Conservation (phyloP, 139 green algal genomes). For the Volvox africanus region DNA sequence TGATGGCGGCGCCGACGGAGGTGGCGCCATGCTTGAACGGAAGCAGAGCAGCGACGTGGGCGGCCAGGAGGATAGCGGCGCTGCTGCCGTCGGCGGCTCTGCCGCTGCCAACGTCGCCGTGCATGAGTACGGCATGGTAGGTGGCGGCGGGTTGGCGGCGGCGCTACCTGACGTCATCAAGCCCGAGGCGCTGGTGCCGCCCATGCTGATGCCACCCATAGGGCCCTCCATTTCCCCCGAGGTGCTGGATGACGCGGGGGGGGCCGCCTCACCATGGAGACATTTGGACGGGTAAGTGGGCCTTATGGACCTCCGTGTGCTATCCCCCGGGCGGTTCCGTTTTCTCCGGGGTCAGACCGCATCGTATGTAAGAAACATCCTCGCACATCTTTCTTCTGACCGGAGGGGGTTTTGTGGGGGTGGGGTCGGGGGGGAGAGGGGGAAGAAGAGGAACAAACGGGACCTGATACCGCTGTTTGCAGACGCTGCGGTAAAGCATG, state of each 20-base stretch:
- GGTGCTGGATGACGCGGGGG: background rate
- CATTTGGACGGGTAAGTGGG: no score
- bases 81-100: background rate
- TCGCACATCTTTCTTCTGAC: no score
- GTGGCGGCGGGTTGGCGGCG: background rate
- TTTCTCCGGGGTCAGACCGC: no score
- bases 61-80: background rate
- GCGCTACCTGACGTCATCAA: background rate
- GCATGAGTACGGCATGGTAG: background rate
- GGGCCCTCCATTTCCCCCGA: background rate
- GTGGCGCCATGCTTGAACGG: background rate
- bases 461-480: no score
- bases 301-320: no score
- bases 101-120: background rate
- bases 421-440: no score
- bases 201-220: background rate
- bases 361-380: no score
- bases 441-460: no score
- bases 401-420: no score
- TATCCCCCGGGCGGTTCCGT: no score
- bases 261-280: no score
- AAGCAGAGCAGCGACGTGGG: background rate
- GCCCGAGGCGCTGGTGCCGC: background rate
- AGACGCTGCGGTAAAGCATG: no score
- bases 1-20: background rate